phyloP scores from a whole-genome alignment of 768 basidiomycete species.

The Tulasnella sp. region DNA sequence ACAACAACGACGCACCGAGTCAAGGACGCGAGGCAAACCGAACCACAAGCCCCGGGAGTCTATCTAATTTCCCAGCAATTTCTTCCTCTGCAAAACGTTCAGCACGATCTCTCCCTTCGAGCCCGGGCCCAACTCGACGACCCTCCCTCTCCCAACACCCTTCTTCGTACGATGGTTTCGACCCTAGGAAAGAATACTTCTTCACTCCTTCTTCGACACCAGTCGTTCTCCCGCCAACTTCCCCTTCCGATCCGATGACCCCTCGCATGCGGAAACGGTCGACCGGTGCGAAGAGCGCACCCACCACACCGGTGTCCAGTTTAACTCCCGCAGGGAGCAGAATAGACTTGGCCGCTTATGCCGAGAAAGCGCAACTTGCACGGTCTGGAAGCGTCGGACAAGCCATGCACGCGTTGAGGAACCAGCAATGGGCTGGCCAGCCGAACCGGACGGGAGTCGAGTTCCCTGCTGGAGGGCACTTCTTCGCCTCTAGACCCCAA shows the following conservation, averaged over 20 bases:
- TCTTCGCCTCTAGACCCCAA: not conserved
- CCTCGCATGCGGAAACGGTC: constrained; percentile 1
- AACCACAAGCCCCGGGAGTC: not conserved
- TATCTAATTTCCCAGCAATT: not conserved
- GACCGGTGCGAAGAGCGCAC: not conserved
- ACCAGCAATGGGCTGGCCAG: not conserved
- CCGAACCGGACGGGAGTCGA: not conserved
- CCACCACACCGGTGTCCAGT: not conserved
- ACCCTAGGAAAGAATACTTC: not conserved
- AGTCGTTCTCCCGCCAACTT: not conserved
- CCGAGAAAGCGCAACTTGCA: not conserved
- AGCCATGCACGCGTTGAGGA: not conserved
- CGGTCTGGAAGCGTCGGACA: not conserved
- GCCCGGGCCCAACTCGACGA: not conserved
- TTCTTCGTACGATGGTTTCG: not conserved
- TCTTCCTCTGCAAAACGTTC: not conserved
- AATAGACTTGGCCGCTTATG: not conserved
- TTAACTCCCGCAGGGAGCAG: not conserved
- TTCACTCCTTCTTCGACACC: constrained; percentile 6
- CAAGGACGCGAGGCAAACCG: not conserved
- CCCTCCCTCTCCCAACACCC: not conserved
- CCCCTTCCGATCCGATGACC: not conserved
- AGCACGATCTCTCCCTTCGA: not conserved
- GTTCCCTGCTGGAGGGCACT: not conserved
- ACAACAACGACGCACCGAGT: not conserved